Percentiles rank a stretch among this genome's conserved stretches.
Conservation (phyloP, 2,329 filamentous ascomycete species). For the Escovopsis sp. region DNA sequence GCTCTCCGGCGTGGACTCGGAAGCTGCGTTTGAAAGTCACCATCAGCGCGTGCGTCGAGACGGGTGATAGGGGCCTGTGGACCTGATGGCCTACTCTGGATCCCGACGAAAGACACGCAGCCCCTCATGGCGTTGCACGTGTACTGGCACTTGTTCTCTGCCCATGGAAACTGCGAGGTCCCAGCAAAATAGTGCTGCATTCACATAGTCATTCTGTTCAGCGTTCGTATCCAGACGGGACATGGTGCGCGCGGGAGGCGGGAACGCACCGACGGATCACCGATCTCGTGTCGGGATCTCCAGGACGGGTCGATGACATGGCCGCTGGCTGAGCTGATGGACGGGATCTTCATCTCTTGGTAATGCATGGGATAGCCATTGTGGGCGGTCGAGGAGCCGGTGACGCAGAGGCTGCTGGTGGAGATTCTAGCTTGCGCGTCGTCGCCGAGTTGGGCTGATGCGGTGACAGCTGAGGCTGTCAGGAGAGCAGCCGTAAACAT, state of each 20-base stretch:
- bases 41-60: background rate
- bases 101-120: conserved; percentile 7
- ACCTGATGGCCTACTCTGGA: conserved; percentile 1
- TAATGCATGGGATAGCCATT: conserved; percentile 4
- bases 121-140: conserved; percentile 5
- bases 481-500: background rate
- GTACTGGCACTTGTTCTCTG: conserved; percentile 8
- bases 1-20: background rate
- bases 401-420: conserved; percentile 1
- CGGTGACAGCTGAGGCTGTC: background rate
- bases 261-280: conserved; percentile 1
- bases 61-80: too few species aligned
- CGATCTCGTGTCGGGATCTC: conserved; percentile 2
- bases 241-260: background rate
- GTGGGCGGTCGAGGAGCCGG: conserved; percentile 1
- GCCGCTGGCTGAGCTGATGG: background rate
- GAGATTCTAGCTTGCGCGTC: background rate
- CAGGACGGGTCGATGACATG: conserved; percentile 5
- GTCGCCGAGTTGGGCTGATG: background rate
- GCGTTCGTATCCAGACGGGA: too few species aligned
- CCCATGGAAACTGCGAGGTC: conserved; percentile 1
- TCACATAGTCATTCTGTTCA: background rate
- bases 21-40: background rate
- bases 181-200: conserved; percentile 3
- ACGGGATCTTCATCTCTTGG: conserved; percentile 1